Evolutionary conservation across 176 grass and related monocot genomes (phyloP).

Genomic region (Puya raimondii): DNA sequence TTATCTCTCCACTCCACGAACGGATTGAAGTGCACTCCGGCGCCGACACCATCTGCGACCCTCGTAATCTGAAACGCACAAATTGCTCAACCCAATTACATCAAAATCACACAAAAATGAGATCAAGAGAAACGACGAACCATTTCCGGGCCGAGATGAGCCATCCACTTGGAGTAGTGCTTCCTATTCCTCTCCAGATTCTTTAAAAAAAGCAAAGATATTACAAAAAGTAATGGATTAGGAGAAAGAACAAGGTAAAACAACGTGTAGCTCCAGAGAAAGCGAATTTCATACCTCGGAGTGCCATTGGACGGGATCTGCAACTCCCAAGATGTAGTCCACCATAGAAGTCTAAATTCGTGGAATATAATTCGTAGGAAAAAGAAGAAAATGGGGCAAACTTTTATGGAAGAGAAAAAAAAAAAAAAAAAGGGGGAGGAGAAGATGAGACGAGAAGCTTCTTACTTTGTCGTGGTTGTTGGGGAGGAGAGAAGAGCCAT

Average conservation of each 20-base stretch:
- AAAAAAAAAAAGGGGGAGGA: conserved; percentile 5
- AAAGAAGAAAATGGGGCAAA: not conserved
- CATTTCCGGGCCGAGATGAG: conserved; percentile 28
- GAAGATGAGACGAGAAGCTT: not conserved
- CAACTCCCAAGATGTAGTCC: conserved; percentile 79
- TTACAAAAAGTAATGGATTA: not conserved
- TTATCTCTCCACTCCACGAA: conserved; percentile 79
- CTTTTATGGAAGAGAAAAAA: too few species aligned
- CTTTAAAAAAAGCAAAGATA: conserved; percentile 28
- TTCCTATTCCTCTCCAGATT: conserved; percentile 65
- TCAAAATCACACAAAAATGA: not conserved
- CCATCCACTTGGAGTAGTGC: conserved; percentile 74
- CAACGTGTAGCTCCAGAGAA: not conserved
- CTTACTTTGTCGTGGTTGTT: conserved; percentile 31
- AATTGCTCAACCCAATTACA: not conserved
- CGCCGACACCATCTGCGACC: conserved; percentile 49
- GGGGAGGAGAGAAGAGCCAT: conserved; percentile 73
- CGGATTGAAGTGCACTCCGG: conserved; percentile 79
- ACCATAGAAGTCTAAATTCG: conserved; percentile 56
- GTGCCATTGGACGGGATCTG: conserved; percentile 71
- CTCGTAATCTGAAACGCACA: conserved; percentile 46
- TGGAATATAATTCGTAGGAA: not conserved
- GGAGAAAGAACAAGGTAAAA: conserved; percentile 4
- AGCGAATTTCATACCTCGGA: conserved; percentile 29
- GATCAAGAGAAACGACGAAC: conserved; percentile 25